These are phyloP conservation scores for Ceratobasidium papillatum DNA, from an alignment of 1,284 basidiomycete genomes.

Conservation along the genomic window DNA sequence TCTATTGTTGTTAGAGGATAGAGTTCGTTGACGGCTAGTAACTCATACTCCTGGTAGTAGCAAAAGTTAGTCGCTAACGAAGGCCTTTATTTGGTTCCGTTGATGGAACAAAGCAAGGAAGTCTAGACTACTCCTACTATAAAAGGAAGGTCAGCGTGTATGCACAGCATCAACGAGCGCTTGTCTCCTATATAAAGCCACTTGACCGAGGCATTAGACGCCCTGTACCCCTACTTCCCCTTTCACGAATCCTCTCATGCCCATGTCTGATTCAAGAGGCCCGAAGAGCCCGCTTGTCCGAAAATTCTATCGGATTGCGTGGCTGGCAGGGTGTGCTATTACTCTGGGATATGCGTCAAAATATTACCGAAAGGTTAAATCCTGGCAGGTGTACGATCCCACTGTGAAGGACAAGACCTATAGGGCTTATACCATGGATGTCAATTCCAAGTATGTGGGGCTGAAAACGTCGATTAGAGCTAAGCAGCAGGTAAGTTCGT, in stretches of 20 bases:
- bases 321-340: conserved; percentile 2
- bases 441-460: conserved; percentile 1
- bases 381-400: conserved; percentile 14
- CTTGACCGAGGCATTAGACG: neutral
- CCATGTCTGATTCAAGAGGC: neutral
- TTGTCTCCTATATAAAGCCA: neutral
- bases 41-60: no score
- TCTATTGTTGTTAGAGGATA: no score
- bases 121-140: no score
- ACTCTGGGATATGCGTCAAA: conserved; percentile 35
- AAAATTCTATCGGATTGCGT: no score
- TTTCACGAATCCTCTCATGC: neutral
- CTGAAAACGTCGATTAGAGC: neutral
- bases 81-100: no score
- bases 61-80: no score
- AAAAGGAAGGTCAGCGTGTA: no score
- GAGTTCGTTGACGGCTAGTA: no score
- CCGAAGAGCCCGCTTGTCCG: neutral
- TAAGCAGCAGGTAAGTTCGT: conserved; percentile 6
- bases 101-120: no score
- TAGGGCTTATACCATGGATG: neutral
- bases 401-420: neutral
- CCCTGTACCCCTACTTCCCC: neutral
- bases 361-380: neutral
- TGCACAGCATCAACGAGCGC: neutral